These are phyloP conservation scores for Phlyctochytrium arcticum DNA, from an alignment of 192 early-diverging fungal genomes.

Conservation along the genomic window DNA sequence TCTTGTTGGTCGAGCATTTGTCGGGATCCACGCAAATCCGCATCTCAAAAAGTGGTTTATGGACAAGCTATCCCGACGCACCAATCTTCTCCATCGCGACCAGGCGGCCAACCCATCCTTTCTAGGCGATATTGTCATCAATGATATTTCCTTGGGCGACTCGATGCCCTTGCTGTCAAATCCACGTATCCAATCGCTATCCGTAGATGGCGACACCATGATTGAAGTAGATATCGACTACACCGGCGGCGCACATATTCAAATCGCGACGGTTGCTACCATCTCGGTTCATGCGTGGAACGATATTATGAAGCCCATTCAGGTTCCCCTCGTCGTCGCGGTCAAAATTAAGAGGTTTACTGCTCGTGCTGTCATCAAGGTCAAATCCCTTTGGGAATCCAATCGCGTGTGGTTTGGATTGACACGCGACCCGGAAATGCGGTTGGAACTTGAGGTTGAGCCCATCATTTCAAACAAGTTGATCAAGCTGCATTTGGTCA, in stretches of 20 bases:
- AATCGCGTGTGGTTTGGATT: conserved; percentile 87
- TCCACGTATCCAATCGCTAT: conserved; percentile 67
- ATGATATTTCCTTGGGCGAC: conserved; percentile 72
- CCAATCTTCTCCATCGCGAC: conserved; percentile 62
- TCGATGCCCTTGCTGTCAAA: conserved; percentile 73
- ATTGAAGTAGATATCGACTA: conserved; percentile 76
- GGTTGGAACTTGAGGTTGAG: conserved; percentile 60
- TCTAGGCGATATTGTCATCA: conserved; percentile 75
- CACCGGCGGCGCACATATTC: conserved; percentile 67
- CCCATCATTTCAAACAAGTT: conserved; percentile 83
- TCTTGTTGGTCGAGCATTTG: conserved; percentile 73
- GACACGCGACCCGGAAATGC: conserved; percentile 69
- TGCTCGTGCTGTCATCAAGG: conserved; percentile 69
- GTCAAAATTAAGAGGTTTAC: conserved; percentile 69
- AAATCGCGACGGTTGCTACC: conserved; percentile 65
- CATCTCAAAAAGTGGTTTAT: conserved; percentile 37
- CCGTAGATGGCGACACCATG: conserved; percentile 67
- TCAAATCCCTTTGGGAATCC: conserved; percentile 69
- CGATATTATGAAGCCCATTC: conserved; percentile 60
- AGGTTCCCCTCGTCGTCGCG: conserved; percentile 71
- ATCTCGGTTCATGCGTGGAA: conserved; percentile 51
- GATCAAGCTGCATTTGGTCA: conserved; percentile 72
- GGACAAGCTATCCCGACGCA: conserved; percentile 31
- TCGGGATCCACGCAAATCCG: conserved; percentile 51
- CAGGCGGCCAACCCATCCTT: conserved; percentile 59